A percentile compares a stretch with the other conserved stretches of the same genome.
Conservation (phyloP, 2,329 filamentous ascomycete species). For the Penicillium hesseltinei region DNA sequence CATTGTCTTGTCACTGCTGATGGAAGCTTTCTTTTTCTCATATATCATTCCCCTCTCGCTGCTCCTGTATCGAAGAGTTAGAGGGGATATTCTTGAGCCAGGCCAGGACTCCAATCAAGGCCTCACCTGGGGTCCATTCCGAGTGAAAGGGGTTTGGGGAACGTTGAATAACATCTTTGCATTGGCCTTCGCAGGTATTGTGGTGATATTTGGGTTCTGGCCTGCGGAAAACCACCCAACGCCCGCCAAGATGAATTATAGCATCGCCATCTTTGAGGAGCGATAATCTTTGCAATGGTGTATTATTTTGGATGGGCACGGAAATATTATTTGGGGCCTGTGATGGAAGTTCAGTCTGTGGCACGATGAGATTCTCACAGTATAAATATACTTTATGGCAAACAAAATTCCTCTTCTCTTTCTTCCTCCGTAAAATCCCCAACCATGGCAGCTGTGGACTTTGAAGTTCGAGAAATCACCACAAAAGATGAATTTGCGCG, state of each 20-base stretch:
- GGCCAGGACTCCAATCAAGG: too few relatives aligned
- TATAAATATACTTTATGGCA: background rate
- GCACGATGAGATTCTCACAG: background rate
- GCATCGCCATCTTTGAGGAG: background rate
- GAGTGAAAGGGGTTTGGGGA: background rate
- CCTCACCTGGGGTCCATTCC: background rate
- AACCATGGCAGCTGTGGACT: background rate
- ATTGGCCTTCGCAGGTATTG: background rate
- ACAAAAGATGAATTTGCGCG: background rate
- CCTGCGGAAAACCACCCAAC: background rate
- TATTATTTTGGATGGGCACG: background rate
- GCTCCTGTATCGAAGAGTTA: too few relatives aligned
- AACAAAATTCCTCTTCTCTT: background rate
- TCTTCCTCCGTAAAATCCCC: background rate
- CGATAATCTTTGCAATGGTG: background rate
- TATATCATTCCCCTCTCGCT: too few relatives aligned
- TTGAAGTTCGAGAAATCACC: background rate
- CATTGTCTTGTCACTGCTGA: too few relatives aligned
- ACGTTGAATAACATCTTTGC: background rate
- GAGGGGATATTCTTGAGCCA: too few relatives aligned
- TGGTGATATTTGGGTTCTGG: background rate
- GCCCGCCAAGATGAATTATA: background rate
- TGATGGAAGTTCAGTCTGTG: background rate
- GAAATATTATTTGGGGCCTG: background rate
- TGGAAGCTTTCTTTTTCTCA: too few relatives aligned